A percentile compares a stretch with the other conserved stretches of the same genome.
phyloP scores from a whole-genome alignment of 1,284 basidiomycete species.

The Phaffia rhodozyma region DNA sequence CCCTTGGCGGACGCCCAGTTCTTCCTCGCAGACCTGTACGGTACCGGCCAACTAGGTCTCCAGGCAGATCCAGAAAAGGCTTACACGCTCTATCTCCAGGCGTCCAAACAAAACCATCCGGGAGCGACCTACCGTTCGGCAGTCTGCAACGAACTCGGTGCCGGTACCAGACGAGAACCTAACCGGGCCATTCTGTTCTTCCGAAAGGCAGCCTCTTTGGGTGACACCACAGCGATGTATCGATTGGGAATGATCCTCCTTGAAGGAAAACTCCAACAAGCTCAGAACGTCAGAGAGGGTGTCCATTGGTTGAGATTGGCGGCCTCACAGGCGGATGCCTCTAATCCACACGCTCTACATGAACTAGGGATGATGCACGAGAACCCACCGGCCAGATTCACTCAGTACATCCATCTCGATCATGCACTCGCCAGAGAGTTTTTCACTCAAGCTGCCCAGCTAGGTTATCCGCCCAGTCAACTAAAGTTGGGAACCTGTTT shows the following conservation, averaged over 20 bases:
- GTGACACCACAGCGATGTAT: conserved; percentile 98
- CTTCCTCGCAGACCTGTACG: conserved; percentile 95
- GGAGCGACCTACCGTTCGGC: conserved; percentile 93
- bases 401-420: conserved; percentile 36
- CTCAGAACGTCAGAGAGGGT: conserved; percentile 77
- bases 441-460: conserved; percentile 81
- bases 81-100: conserved; percentile 96
- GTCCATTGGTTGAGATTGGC: conserved; percentile 90
- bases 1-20: conserved; percentile 61
- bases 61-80: conserved; percentile 96
- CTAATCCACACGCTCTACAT: conserved; percentile 94
- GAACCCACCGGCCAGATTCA: conserved; percentile 34
- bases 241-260: conserved; percentile 94
- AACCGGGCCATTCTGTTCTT: conserved; percentile 88
- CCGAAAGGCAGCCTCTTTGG: conserved; percentile 87
- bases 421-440: conserved; percentile 64
- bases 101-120: conserved; percentile 92
- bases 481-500: conserved; percentile 91
- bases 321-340: conserved; percentile 93
- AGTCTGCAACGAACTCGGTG: conserved; percentile 98
- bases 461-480: conserved; percentile 87
- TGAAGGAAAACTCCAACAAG: conserved; percentile 71
- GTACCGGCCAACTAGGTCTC: conserved; percentile 84
- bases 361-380: conserved; percentile 92
- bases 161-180: conserved; percentile 83